phyloP scores from a whole-genome alignment of 192 early-diverging fungal species.

The Funneliformis mosseae region DNA sequence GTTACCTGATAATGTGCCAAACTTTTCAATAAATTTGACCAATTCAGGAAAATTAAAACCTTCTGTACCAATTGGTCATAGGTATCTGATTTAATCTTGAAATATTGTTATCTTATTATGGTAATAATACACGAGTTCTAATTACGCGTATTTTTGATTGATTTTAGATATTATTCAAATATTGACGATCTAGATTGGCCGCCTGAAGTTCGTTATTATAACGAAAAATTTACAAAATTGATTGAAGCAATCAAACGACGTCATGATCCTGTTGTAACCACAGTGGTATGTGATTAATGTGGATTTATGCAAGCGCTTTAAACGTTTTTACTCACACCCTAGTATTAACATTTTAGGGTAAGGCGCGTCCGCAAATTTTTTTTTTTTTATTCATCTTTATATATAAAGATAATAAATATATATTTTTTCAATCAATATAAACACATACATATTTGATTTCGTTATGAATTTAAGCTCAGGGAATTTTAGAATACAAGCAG shows the following conservation, averaged over 20 bases:
- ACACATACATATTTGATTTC: not conserved
- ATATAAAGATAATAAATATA: not conserved
- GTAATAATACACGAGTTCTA: not conserved
- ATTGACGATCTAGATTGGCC: constrained; percentile 61
- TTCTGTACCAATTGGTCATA: constrained; percentile 51
- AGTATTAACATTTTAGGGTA: not conserved
- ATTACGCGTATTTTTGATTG: not conserved
- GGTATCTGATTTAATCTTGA: constrained; percentile 35
- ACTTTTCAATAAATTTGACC: constrained; percentile 43
- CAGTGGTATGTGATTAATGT: constrained; percentile 60
- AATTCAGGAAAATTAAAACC: constrained; percentile 23
- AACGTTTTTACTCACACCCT: not conserved
- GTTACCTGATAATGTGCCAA: constrained; percentile 51
- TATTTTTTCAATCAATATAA: no score
- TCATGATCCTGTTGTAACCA: constrained; percentile 91
- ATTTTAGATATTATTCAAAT: constrained; percentile 57
- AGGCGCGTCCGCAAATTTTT: not conserved
- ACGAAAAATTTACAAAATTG: constrained; percentile 80
- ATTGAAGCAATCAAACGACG: constrained; percentile 91
- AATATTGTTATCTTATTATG: not conserved
- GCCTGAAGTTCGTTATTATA: constrained; percentile 76
- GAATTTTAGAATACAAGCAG: constrained; percentile 90
- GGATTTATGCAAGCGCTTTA: no score
- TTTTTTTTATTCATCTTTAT: not conserved
- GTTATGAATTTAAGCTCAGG: constrained; percentile 68